A percentile compares a stretch with the other conserved stretches of the same genome.
Conservation (phyloP, 2,329 filamentous ascomycete species). For the Colletotrichum sp. region DNA sequence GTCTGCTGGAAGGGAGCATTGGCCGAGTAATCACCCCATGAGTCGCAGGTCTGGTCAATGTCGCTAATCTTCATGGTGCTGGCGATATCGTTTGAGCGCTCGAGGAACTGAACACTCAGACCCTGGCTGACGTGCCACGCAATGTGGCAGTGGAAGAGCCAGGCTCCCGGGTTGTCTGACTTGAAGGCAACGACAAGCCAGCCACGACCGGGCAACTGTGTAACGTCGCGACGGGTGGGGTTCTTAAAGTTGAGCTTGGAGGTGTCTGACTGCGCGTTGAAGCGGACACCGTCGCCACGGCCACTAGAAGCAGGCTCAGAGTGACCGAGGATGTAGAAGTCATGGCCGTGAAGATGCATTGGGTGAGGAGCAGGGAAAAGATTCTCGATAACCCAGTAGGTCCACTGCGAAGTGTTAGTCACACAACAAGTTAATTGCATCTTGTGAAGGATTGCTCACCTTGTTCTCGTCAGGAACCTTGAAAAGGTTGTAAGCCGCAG, state of each 20-base stretch:
- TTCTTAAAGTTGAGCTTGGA: slow-evolving; percentile 43
- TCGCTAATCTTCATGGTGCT: background rate
- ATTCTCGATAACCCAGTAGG: slow-evolving; percentile 22
- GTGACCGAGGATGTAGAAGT: slow-evolving; percentile 49
- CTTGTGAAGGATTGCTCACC: background rate
- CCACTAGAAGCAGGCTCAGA: slow-evolving; percentile 18
- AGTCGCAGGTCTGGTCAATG: background rate
- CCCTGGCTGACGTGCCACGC: slow-evolving; percentile 54
- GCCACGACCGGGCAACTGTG: slow-evolving; percentile 45
- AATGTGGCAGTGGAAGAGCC: slow-evolving; percentile 54
- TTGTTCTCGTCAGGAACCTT: slow-evolving; percentile 4
- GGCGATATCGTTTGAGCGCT: slow-evolving; percentile 27
- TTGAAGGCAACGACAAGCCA: slow-evolving; percentile 53
- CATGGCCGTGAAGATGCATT: slow-evolving; percentile 36
- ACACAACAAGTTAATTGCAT: accelerated
- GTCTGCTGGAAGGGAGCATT: background rate
- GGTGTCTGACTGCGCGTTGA: slow-evolving; percentile 34
- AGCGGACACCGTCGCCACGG: slow-evolving; percentile 12
- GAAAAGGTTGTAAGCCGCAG: slow-evolving; percentile 11
- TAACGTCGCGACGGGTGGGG: slow-evolving; percentile 51
- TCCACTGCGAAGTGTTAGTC: slow-evolving; percentile 1
- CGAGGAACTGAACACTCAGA: slow-evolving; percentile 59
- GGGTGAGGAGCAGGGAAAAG: slow-evolving; percentile 17
- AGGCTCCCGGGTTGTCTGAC: slow-evolving; percentile 55
- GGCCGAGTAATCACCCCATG: slow-evolving; percentile 1